Conservation (phyloP, 225 moss, liverwort and hornwort genomes). For the Takakia lepidozioides region DNA sequence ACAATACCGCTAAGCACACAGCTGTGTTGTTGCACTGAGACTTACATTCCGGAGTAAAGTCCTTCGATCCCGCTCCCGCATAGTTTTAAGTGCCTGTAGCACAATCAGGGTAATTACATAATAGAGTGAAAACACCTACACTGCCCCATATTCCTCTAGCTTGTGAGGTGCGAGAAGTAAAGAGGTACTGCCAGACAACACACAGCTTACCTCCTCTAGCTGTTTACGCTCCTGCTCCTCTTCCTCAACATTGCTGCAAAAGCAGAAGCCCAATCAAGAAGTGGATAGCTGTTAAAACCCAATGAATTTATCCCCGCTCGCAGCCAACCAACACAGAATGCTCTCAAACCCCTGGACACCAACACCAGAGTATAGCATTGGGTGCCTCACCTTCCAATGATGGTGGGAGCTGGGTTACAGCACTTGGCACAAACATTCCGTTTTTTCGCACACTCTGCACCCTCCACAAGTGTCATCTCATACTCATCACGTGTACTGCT, state of each 20-base stretch:
- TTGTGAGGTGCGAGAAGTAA: too few species aligned
- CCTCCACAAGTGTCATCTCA: background rate
- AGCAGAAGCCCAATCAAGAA: background rate
- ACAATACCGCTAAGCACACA: too few species aligned
- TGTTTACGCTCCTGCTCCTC: slow-evolving; percentile 50
- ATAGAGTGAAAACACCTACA: too few species aligned
- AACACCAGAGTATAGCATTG: too few species aligned
- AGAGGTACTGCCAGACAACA: too few species aligned
- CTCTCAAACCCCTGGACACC: too few species aligned
- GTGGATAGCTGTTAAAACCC: background rate
- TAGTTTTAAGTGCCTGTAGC: slow-evolving; percentile 43
- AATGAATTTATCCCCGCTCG: too few species aligned
- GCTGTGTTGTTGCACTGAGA: too few species aligned
- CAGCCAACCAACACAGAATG: too few species aligned
- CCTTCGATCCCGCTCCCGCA: slow-evolving; percentile 56
- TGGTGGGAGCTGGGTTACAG: slow-evolving; percentile 38
- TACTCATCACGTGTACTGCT: too few species aligned
- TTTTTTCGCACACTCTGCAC: slow-evolving; percentile 41
- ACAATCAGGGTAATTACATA: too few species aligned
- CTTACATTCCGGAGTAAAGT: slow-evolving; percentile 47
- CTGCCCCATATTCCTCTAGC: too few species aligned
- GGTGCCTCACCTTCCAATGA: slow-evolving; percentile 40
- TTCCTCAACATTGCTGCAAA: slow-evolving; percentile 37
- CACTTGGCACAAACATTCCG: slow-evolving; percentile 58
- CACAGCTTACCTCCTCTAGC: slow-evolving; percentile 51